These are phyloP conservation scores for Trichoderma hamatum DNA, from an alignment of 2,329 filamentous ascomycete species.

Conservation along the genomic window DNA sequence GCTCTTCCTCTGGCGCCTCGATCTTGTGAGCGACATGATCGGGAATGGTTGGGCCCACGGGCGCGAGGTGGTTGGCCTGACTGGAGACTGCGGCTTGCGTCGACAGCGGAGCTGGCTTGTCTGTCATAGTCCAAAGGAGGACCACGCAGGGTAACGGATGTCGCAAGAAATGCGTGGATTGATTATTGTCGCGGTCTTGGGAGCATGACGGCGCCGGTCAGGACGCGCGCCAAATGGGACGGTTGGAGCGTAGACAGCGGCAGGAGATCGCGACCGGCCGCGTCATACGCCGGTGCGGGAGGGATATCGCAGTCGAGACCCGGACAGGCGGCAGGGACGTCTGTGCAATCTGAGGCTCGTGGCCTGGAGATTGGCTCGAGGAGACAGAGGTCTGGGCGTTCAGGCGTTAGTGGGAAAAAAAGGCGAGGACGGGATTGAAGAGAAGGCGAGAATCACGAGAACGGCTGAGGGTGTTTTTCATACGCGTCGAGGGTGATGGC, in stretches of 20 bases:
- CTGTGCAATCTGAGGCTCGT: slow-evolving; percentile 12
- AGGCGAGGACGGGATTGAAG: slow-evolving; percentile 1
- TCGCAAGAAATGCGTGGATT: slow-evolving; percentile 45
- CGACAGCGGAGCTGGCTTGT: slow-evolving; percentile 56
- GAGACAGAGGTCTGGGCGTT: slow-evolving; percentile 13
- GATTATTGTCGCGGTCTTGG: slow-evolving; percentile 56
- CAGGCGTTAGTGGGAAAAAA: slow-evolving; percentile 18
- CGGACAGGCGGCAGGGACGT: slow-evolving; percentile 12
- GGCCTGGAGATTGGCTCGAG: slow-evolving; percentile 10
- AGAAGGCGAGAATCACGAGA: slow-evolving; percentile 23
- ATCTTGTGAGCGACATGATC: slow-evolving; percentile 51
- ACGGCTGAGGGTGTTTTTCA: slow-evolving; percentile 28
- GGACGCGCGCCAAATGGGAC: slow-evolving; percentile 43
- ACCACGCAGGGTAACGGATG: slow-evolving; percentile 47
- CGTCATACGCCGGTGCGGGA: slow-evolving; percentile 27
- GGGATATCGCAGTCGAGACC: slow-evolving; percentile 6
- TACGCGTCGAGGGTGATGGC: slow-evolving; percentile 33
- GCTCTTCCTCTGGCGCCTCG: slow-evolving; percentile 69
- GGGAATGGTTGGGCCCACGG: slow-evolving; percentile 38
- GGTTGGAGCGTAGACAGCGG: background rate
- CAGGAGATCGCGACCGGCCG: slow-evolving; percentile 27
- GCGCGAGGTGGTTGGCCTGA: slow-evolving; percentile 51
- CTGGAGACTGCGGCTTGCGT: slow-evolving; percentile 60
- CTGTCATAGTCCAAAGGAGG: slow-evolving; percentile 62
- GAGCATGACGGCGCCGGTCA: slow-evolving; percentile 61